Conservation (phyloP, 495 filamentous ascomycete species). For the Aspergillus conjunctus region DNA sequence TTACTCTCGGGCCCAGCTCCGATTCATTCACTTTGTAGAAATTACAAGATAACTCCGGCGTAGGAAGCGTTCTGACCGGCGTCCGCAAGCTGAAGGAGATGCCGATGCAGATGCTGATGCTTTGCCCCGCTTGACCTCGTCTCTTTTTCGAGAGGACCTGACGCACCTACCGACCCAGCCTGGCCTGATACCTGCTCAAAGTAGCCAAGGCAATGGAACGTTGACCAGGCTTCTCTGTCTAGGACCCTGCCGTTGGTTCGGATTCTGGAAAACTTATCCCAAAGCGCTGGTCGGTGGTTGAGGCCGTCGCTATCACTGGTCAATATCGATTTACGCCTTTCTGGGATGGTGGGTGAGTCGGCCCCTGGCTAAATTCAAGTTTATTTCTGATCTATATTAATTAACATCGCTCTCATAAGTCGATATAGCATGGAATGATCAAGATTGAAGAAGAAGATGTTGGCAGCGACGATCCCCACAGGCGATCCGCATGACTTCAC, state of each 20-base stretch:
- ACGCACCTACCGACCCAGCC: background rate
- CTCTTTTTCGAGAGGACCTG: background rate
- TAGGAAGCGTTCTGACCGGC: too few species aligned
- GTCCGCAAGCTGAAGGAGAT: too few species aligned
- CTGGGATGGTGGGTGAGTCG: too few species aligned
- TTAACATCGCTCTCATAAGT: background rate
- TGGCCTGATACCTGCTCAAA: too few species aligned
- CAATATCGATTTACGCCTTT: background rate
- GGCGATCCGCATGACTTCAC: constrained; percentile 13
- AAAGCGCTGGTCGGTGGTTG: background rate
- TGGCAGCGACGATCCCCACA: background rate
- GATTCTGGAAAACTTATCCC: too few species aligned
- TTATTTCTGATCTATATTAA: background rate
- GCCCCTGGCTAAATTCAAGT: background rate
- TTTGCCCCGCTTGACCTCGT: constrained; percentile 4
- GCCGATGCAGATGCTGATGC: background rate
- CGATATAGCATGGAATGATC: background rate
- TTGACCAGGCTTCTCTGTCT: too few species aligned
- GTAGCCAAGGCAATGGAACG: too few species aligned
- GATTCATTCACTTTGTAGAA: too few species aligned
- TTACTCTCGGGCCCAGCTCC: too few species aligned
- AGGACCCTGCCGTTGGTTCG: too few species aligned
- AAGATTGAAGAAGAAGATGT: background rate
- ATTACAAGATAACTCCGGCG: too few species aligned
- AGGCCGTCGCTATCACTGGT: background rate